phyloP scores from a whole-genome alignment of 2,329 filamentous ascomycete genomes.

The Xylaria sp. region DNA sequence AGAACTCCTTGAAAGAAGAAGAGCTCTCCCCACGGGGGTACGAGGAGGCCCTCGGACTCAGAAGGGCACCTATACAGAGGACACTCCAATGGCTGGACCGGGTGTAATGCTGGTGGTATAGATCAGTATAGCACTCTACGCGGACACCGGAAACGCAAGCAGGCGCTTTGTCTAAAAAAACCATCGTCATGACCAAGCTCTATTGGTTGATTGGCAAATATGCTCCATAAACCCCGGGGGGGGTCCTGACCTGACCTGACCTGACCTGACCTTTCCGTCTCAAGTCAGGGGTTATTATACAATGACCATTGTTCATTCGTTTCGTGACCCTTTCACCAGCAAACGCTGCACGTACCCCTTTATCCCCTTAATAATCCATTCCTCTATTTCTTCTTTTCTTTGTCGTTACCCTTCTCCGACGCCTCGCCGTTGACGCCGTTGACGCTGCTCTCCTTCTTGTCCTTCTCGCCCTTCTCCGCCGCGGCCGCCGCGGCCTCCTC shows the following conservation, averaged over 20 bases:
- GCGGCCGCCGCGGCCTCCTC: constrained; percentile 51
- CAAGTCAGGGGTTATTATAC: constrained; percentile 11
- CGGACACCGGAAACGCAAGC: background rate
- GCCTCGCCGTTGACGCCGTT: constrained; percentile 60
- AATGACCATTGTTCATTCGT: constrained; percentile 27
- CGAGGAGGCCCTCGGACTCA: no score
- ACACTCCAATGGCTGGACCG: no score
- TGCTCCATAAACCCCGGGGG: background rate
- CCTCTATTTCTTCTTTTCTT: constrained; percentile 52
- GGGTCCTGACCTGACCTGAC: no score
- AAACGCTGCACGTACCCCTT: constrained; percentile 12
- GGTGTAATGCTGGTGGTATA: no score
- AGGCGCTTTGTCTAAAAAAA: background rate
- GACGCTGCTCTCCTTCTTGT: constrained; percentile 45
- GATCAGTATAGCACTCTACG: background rate
- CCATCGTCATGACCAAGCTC: constrained; percentile 6
- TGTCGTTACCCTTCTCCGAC: constrained; percentile 43
- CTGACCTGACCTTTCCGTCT: constrained; percentile 2
- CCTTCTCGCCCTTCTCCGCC: constrained; percentile 62
- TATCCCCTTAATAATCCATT: constrained; percentile 26
- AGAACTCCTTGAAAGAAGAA: no score
- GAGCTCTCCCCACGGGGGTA: no score
- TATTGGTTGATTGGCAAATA: constrained; percentile 14
- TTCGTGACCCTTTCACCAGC: constrained; percentile 2
- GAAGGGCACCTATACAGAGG: no score